Evolutionary conservation across 2,329 filamentous ascomycete genomes (phyloP).

Genomic region (Diplodia seriata): DNA sequence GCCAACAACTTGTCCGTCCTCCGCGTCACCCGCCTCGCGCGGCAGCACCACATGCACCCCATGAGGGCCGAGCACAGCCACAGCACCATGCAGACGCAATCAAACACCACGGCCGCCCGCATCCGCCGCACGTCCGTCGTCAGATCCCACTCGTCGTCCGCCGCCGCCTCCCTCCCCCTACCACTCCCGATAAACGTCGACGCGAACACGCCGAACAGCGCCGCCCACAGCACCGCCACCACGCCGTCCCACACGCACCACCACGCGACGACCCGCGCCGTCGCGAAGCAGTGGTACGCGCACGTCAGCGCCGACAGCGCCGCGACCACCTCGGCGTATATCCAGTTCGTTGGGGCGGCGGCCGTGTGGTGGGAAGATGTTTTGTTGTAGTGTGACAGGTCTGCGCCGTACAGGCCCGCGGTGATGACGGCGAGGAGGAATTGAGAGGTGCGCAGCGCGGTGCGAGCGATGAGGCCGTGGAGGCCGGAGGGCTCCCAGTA

Average conservation of each 20-base stretch:
- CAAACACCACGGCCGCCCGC: neutral
- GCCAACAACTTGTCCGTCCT: neutral
- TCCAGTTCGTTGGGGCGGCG: constrained; percentile 6
- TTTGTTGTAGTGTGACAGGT: neutral
- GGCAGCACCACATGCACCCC: constrained; percentile 14
- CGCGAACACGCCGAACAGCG: constrained; percentile 6
- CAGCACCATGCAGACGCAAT: constrained; percentile 4
- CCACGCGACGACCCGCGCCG: neutral
- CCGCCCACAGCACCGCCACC: constrained; percentile 19
- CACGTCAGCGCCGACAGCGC: constrained; percentile 19
- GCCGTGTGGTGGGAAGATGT: no score
- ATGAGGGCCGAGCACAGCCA: neutral
- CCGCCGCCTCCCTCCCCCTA: neutral
- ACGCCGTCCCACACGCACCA: constrained; percentile 20
- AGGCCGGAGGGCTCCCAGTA: neutral
- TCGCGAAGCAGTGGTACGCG: constrained; percentile 13
- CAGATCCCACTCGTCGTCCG: neutral
- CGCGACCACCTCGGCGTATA: constrained; percentile 13
- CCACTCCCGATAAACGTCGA: neutral
- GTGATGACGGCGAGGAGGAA: constrained; percentile 3
- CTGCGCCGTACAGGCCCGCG: constrained; percentile 16
- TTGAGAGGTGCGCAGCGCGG: constrained; percentile 4
- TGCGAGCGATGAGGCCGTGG: constrained; percentile 4
- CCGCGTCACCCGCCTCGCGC: constrained; percentile 13
- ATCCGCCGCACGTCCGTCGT: neutral